phyloP scores from a whole-genome alignment of 2,329 filamentous ascomycete genomes.

The Clonostachys rosea region DNA sequence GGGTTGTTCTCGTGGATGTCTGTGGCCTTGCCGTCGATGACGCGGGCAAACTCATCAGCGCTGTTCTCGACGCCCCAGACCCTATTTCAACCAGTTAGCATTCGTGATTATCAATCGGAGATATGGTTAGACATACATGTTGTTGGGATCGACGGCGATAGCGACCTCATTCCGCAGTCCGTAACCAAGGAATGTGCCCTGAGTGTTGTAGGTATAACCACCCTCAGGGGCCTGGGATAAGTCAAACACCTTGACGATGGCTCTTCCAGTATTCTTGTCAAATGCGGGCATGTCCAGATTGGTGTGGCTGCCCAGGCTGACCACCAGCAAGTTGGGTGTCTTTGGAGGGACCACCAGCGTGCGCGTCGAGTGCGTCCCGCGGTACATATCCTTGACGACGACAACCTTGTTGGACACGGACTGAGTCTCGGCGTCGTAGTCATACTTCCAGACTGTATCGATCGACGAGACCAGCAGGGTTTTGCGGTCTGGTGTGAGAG shows the following conservation, averaged over 20 bases:
- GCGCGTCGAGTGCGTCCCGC: constrained; percentile 30
- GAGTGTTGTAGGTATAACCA: constrained; percentile 30
- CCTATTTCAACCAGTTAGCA: constrained; percentile 5
- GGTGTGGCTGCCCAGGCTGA: constrained; percentile 29
- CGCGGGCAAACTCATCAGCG: constrained; percentile 47
- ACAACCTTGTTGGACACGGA: constrained; percentile 37
- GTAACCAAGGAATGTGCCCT: constrained; percentile 31
- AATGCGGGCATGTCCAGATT: constrained; percentile 30
- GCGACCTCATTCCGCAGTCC: constrained; percentile 59
- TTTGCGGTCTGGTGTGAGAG: constrained; percentile 28
- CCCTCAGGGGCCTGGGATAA: constrained; percentile 22
- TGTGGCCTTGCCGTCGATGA: constrained; percentile 30
- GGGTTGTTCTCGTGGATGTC: constrained; percentile 59
- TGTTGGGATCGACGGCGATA: constrained; percentile 42
- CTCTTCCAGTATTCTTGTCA: constrained; percentile 16
- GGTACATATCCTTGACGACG: constrained; percentile 29
- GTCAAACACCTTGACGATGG: constrained; percentile 37
- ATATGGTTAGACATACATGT: constrained; percentile 6
- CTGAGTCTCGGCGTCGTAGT: constrained; percentile 44
- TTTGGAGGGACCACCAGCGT: constrained; percentile 25
- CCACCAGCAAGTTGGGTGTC: constrained; percentile 27
- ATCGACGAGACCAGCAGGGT: constrained; percentile 31
- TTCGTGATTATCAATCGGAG: background rate
- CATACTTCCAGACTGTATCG: constrained; percentile 46
- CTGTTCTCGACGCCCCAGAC: constrained; percentile 48